Conservation (phyloP, 805 yeast genomes). For the Candida ascalaphidarum region DNA sequence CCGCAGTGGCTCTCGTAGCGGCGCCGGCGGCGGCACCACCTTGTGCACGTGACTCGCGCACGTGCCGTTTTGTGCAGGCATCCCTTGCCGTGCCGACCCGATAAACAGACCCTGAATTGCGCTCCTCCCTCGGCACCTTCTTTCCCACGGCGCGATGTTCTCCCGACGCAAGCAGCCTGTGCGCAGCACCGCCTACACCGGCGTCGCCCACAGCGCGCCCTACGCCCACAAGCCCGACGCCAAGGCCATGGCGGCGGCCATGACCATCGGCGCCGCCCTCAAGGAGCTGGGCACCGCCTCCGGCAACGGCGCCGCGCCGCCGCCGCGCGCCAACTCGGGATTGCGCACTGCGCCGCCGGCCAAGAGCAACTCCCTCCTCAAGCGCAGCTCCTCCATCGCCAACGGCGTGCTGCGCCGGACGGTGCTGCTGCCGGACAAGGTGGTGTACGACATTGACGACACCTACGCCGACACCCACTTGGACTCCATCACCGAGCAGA, state of each 20-base stretch:
- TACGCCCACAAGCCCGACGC: slow-evolving; percentile 25
- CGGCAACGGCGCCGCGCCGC: slow-evolving; percentile 2
- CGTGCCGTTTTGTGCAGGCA: too few species aligned
- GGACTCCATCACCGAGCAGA: slow-evolving; percentile 23
- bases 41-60: too few species aligned
- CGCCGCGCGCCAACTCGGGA: too few species aligned
- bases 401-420: slow-evolving; percentile 3
- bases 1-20: too few species aligned
- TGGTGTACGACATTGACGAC: slow-evolving; percentile 15
- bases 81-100: too few species aligned
- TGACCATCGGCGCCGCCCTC: slow-evolving; percentile 30
- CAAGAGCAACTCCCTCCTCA: slow-evolving; percentile 6
- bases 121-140: background rate
- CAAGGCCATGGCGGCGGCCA: slow-evolving; percentile 36
- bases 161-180: slow-evolving; percentile 23
- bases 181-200: slow-evolving; percentile 31
- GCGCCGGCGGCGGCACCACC: too few species aligned
- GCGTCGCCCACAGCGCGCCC: slow-evolving; percentile 30
- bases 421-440: too few species aligned
- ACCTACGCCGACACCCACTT: slow-evolving; percentile 21
- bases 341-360: background rate
- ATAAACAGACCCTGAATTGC: too few species aligned
- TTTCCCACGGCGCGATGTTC: slow-evolving; percentile 13
- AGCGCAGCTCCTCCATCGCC: slow-evolving; percentile 8
- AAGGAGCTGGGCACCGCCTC: slow-evolving; percentile 7